A percentile compares a stretch with the other conserved stretches of the same genome.
Conservation (phyloP, 805 yeast species). For the Candida parachauliodes region DNA sequence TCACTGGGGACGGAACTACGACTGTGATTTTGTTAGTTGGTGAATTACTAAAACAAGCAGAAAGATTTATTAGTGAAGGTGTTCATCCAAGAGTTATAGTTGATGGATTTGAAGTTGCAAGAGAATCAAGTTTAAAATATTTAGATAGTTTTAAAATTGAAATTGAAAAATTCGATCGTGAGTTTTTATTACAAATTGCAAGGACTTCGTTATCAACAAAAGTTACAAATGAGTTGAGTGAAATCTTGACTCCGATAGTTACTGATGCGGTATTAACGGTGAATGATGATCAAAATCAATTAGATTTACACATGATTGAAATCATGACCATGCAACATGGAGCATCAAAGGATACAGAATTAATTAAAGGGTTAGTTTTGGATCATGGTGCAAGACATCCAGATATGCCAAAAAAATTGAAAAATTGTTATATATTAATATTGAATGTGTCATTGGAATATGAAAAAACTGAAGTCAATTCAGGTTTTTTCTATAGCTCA, state of each 20-base stretch:
- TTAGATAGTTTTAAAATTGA: conserved; percentile 63
- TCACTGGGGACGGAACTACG: conserved; percentile 99
- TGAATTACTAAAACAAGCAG: conserved; percentile 90
- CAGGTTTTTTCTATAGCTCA: conserved; percentile 88
- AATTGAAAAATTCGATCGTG: conserved; percentile 66
- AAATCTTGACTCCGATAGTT: conserved; percentile 86
- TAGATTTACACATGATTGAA: conserved; percentile 96
- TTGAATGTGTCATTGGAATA: conserved; percentile 93
- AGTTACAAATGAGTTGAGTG: conserved; percentile 71
- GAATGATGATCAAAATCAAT: conserved; percentile 43
- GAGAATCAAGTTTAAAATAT: conserved; percentile 67
- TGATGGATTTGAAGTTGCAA: conserved; percentile 92
- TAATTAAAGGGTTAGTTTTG: conserved; percentile 84
- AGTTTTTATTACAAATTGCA: conserved; percentile 86
- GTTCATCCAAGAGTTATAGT: conserved; percentile 92
- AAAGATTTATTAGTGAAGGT: conserved; percentile 87
- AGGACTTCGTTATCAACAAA: conserved; percentile 86
- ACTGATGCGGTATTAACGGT: conserved; percentile 93
- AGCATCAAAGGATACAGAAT: conserved; percentile 74
- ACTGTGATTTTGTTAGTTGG: conserved; percentile 94
- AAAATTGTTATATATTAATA: conserved; percentile 80
- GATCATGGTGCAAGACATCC: conserved; percentile 99
- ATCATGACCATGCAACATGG: conserved; percentile 98
- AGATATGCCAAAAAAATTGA: conserved; percentile 90
- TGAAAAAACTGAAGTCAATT: conserved; percentile 96